Evolutionary conservation across 257 asterid species (phyloP).

Genomic region (Scutellaria baicalensis): DNA sequence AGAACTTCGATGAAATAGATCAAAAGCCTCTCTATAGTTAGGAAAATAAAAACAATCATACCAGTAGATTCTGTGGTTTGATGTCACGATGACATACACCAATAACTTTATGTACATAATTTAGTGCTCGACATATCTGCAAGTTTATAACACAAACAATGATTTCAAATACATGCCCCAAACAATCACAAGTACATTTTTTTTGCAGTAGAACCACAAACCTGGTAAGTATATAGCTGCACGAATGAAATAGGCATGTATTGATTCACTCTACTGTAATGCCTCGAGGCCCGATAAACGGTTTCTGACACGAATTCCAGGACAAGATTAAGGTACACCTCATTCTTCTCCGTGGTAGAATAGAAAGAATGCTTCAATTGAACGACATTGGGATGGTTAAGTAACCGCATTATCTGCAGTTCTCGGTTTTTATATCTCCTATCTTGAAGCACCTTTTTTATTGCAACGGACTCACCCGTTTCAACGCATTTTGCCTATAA

Average conservation of each 20-base stretch:
- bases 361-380: slow-evolving; percentile 73
- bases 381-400: slow-evolving; percentile 69
- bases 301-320: slow-evolving; percentile 83
- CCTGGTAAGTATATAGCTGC: slow-evolving; percentile 87
- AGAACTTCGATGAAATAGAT: not conserved
- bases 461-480: slow-evolving; percentile 70
- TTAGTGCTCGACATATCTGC: slow-evolving; percentile 84
- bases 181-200: not conserved
- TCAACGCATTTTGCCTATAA: slow-evolving; percentile 83
- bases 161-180: not conserved
- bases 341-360: slow-evolving; percentile 79
- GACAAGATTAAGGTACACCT: slow-evolving; percentile 82
- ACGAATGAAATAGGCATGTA: slow-evolving; percentile 66
- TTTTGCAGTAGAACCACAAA: slow-evolving; percentile 9
- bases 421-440: slow-evolving; percentile 92
- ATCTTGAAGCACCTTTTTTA: slow-evolving; percentile 92
- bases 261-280: slow-evolving; percentile 65
- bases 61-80: slow-evolving; percentile 93
- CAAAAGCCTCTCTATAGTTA: not conserved
- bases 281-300: slow-evolving; percentile 71
- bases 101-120: slow-evolving; percentile 65
- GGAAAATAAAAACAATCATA: slow-evolving; percentile 16
- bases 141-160: not conserved
- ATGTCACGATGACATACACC: slow-evolving; percentile 94
- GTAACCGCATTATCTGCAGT: slow-evolving; percentile 65